A percentile compares a stretch with the other conserved stretches of the same genome.
Evolutionary conservation across 805 yeast genomes (phyloP).

Genomic region (Myxozyma monticola): DNA sequence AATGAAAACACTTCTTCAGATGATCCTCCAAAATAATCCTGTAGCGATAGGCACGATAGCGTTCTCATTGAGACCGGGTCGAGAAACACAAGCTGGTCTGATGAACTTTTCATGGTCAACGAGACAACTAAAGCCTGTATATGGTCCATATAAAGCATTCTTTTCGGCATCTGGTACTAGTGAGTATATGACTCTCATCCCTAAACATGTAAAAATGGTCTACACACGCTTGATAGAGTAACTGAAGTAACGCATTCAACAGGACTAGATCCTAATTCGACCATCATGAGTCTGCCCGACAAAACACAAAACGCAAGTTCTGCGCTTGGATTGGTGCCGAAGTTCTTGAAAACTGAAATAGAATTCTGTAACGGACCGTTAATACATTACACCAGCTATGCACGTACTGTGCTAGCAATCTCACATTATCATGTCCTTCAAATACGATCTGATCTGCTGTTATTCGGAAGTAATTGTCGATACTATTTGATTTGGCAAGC

Average conservation of each 20-base stretch:
- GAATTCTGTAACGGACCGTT: too few species aligned
- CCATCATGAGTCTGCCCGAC: slow-evolving; percentile 5
- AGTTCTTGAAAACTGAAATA: background rate
- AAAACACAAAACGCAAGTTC: background rate
- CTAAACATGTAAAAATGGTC: background rate
- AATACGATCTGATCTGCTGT: slow-evolving; percentile 12
- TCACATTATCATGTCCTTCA: slow-evolving; percentile 7
- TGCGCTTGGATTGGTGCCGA: background rate
- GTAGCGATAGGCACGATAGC: slow-evolving; percentile 3
- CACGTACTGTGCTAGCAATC: too few species aligned
- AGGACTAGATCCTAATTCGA: slow-evolving; percentile 7
- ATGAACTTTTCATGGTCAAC: too few species aligned
- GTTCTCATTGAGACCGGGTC: slow-evolving; percentile 11
- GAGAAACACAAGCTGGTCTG: slow-evolving; percentile 6
- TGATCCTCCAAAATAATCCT: background rate
- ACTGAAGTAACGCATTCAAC: slow-evolving; percentile 9
- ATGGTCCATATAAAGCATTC: slow-evolving; percentile 10
- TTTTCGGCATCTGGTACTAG: slow-evolving; percentile 13
- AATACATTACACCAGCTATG: too few species aligned
- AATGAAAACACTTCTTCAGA: slow-evolving; percentile 6
- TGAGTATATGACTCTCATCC: background rate
- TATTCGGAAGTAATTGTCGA: slow-evolving; percentile 4
- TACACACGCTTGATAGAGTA: background rate
- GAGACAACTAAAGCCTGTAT: slow-evolving; percentile 17
- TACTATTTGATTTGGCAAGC: background rate